A percentile compares a stretch with the other conserved stretches of the same genome.
phyloP scores from a whole-genome alignment of 768 basidiomycete species.

The Rhizopogon vulgaris region DNA sequence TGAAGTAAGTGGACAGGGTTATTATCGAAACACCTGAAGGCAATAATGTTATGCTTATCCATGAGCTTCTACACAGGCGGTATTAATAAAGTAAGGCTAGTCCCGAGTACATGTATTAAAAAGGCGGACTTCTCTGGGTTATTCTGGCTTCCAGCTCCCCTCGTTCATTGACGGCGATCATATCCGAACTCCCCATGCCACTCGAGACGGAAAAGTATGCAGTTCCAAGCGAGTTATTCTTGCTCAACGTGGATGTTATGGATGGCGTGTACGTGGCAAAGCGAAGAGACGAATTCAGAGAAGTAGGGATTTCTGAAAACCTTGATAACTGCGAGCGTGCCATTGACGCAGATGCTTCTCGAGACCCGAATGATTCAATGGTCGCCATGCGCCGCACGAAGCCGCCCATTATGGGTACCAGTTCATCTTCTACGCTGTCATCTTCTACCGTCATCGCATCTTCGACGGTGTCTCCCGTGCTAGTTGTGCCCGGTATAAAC shows the following conservation, averaged over 20 bases:
- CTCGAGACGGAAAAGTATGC: constrained; percentile 21
- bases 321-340: constrained; percentile 24
- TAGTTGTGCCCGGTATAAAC: background rate
- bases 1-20: background rate
- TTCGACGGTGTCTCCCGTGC: constrained; percentile 1
- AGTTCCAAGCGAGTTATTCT: constrained; percentile 15
- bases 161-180: constrained; percentile 19
- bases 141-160: constrained; percentile 17
- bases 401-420: constrained; percentile 56
- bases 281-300: constrained; percentile 21
- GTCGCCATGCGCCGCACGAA: constrained; percentile 74
- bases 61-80: background rate
- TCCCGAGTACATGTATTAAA: constrained; percentile 7
- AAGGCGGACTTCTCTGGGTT: constrained; percentile 3
- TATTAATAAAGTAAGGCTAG: background rate
- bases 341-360: constrained; percentile 35
- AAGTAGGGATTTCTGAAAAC: constrained; percentile 11
- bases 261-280: constrained; percentile 10
- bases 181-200: constrained; percentile 6
- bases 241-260: background rate
- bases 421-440: constrained; percentile 21
- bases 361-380: constrained; percentile 70
- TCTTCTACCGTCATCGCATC: background rate
- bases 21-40: background rate
- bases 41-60: background rate